phyloP scores from a whole-genome alignment of 257 asterid species.

The Solanum raphanifolium region DNA sequence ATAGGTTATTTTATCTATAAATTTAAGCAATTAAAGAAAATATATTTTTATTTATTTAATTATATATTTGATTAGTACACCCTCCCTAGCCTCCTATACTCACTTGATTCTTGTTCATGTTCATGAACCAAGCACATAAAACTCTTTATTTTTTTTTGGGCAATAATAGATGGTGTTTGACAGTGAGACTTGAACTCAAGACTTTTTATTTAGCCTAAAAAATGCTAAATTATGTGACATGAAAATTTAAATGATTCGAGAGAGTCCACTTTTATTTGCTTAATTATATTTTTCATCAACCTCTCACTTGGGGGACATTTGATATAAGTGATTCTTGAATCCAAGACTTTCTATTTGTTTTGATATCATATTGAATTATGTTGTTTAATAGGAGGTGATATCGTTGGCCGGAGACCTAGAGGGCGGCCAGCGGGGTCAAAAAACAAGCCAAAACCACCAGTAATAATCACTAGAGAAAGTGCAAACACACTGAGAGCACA shows the following conservation, averaged over 20 bases:
- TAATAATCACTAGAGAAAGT: conserved; percentile 8
- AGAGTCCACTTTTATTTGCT: background rate
- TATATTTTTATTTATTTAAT: background rate
- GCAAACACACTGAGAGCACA: conserved; percentile 10
- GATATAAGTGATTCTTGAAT: background rate
- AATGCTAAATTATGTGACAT: background rate
- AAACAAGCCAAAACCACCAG: conserved; percentile 10
- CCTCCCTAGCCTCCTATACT: background rate
- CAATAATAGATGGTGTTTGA: background rate
- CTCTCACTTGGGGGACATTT: background rate
- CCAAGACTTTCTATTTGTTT: background rate
- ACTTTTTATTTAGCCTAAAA: background rate
- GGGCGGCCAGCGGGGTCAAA: conserved; percentile 6
- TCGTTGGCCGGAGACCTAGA: conserved; percentile 1
- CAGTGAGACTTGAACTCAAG: background rate
- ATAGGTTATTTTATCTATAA: background rate
- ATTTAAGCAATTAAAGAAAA: background rate
- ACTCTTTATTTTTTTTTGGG: background rate
- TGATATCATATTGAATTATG: background rate
- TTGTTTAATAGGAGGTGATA: background rate
- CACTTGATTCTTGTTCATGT: background rate
- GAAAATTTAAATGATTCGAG: background rate
- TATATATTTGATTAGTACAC: background rate
- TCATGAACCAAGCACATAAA: background rate
- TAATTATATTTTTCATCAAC: background rate